Evolutionary conservation across 306 rosid species (phyloP).

Genomic region (Trifolium subterraneum): DNA sequence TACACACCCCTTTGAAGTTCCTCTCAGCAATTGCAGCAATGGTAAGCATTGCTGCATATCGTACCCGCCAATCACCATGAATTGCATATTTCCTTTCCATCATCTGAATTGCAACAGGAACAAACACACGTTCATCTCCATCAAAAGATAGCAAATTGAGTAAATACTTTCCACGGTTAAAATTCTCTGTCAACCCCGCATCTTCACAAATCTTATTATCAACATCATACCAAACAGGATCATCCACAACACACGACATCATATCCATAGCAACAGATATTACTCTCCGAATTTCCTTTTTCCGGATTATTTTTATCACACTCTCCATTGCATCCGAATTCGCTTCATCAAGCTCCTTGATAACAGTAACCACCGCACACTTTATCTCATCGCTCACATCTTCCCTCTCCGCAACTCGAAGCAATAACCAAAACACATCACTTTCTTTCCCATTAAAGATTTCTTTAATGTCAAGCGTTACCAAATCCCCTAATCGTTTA

Average conservation of each 20-base stretch:
- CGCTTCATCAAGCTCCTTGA: slow-evolving; percentile 1
- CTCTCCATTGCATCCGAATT: background rate
- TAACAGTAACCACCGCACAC: background rate
- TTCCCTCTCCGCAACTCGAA: slow-evolving; percentile 8
- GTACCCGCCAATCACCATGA: slow-evolving; percentile 36
- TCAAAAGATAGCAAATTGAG: background rate
- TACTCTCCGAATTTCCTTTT: background rate
- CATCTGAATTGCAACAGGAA: slow-evolving; percentile 14
- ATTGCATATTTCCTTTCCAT: background rate
- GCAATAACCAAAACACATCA: slow-evolving; percentile 19
- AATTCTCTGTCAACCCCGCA: background rate
- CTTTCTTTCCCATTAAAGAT: background rate
- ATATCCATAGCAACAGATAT: slow-evolving; percentile 8
- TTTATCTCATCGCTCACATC: background rate
- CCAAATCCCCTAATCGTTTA: background rate
- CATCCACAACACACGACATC: slow-evolving; percentile 24
- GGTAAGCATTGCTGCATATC: slow-evolving; percentile 24
- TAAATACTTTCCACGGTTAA: background rate
- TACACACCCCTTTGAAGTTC: slow-evolving; percentile 11
- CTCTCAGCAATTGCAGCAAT: background rate
- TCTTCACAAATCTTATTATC: background rate
- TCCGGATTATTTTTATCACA: background rate
- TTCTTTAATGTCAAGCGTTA: background rate
- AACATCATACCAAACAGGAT: slow-evolving; percentile 25
- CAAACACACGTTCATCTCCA: background rate